Evolutionary conservation across 2,329 filamentous ascomycete species (phyloP).

Genomic region (Blastomyces percursus): DNA sequence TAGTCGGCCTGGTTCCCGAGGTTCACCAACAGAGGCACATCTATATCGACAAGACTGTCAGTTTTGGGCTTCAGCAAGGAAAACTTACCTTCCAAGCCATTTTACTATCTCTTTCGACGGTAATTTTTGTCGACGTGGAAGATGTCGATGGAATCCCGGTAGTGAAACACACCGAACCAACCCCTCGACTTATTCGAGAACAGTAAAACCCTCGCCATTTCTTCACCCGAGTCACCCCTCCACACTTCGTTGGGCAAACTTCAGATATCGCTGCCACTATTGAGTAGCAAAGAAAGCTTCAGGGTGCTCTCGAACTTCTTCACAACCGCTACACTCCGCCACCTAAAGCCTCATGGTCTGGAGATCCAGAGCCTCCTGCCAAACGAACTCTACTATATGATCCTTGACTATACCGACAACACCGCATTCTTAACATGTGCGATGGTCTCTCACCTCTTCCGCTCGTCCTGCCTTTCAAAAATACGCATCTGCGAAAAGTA

Average conservation of each 20-base stretch:
- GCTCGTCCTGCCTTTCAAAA: not conserved
- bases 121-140: not conserved
- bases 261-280: not conserved
- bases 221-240: not conserved
- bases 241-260: not conserved
- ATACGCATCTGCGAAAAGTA: not conserved
- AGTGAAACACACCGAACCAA: not conserved
- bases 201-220: not conserved
- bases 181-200: not conserved
- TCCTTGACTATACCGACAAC: constrained; percentile 3
- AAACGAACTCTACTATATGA: constrained; percentile 1
- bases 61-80: not conserved
- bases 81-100: not conserved
- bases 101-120: not conserved
- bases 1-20: not conserved
- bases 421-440: not conserved
- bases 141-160: not conserved
- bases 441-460: not conserved
- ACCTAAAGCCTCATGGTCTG: not conserved
- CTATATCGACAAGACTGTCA: not conserved
- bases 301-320: constrained; percentile 2
- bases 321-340: not conserved
- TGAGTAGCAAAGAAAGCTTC: not conserved
- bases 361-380: not conserved
- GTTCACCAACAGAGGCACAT: not conserved